phyloP scores from a whole-genome alignment of 2,329 filamentous ascomycete genomes.

The Emergomyces orientalis region DNA sequence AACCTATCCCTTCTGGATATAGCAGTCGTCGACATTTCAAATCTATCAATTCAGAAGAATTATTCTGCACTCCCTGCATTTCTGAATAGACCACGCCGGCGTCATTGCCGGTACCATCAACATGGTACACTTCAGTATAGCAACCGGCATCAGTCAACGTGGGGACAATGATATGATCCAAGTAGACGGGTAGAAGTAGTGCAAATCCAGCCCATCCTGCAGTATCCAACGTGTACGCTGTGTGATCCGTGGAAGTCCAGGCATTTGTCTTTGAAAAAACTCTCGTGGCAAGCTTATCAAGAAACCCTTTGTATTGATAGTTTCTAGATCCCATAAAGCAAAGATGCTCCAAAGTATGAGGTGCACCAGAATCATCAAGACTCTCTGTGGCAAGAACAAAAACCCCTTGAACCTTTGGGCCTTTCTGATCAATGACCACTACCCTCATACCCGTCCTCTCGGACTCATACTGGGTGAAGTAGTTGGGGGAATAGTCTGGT shows the following conservation, averaged over 20 bases:
- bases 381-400: constrained; percentile 96
- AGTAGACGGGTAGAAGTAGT: constrained; percentile 85
- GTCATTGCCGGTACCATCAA: constrained; percentile 88
- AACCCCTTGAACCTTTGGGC: constrained; percentile 90
- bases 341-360: constrained; percentile 74
- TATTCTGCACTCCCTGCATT: constrained; percentile 93
- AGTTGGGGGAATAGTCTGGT: constrained; percentile 79
- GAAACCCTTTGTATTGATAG: constrained; percentile 87
- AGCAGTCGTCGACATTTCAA: constrained; percentile 67
- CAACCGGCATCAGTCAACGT: constrained; percentile 89
- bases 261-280: constrained; percentile 93
- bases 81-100: constrained; percentile 97
- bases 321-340: constrained; percentile 86
- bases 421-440: constrained; percentile 80
- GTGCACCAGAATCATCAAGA: constrained; percentile 90
- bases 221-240: constrained; percentile 88
- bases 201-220: constrained; percentile 97
- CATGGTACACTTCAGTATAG: constrained; percentile 91
- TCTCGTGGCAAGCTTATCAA: constrained; percentile 87
- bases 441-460: constrained; percentile 90
- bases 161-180: constrained; percentile 87
- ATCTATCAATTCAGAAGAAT: constrained; percentile 76
- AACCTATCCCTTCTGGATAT: constrained; percentile 83
- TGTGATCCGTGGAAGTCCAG: constrained; percentile 94
- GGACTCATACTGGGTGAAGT: constrained; percentile 92